Base-by-base conservation (phyloP, 306 rosid genomes). In the Lagenaria siceraria region DNA sequence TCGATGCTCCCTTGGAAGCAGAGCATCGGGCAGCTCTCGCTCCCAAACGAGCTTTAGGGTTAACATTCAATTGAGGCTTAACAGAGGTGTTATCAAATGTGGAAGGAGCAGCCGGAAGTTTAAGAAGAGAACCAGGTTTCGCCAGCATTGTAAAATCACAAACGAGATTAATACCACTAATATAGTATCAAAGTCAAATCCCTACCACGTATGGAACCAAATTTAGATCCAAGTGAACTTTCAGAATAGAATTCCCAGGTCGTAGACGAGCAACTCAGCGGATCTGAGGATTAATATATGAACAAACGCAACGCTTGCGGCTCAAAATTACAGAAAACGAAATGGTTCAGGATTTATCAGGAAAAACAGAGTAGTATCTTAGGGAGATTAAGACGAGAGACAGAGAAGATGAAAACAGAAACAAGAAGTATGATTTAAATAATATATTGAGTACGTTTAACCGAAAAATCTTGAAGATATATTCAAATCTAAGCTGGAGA, bases 21-120 rank as follows among this genome's bases (percentile, higher is more conserved):
- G 89, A 86, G 77, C 85, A 84, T 53, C 87, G n/a, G 80, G 80
- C n/a, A 1, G 59, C 78, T 58, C 85, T 59, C 66, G 80, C 60
- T 29, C 76, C 33, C 52, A 81, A 62, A 38, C 84, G 75, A 51
- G 83, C 75, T 12, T 78, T 22, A 1, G 88, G 81, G 27, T 78
- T 78, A 6, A 80, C 89, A 80, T 79, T 89, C 73, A 91, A 83
- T 40, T 86, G 91, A 15, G 96, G 89, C 40, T 89, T 85, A 53
- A 81, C 18, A 42, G 81, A 85, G 29, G 84, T 82, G 33, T 77
- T 81, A n/a, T 60, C 24, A 33, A 82, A 54, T 17, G 80, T n/a
- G 4, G 58, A 33, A 22, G 82, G 59, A 49, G 66, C 21, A 22
- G 78, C 76, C 31, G 83, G 83, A 49, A 84, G 86, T 3, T 81